Base-by-base conservation (phyloP, 257 asterid species). In the Paulownia fortunei region DNA sequence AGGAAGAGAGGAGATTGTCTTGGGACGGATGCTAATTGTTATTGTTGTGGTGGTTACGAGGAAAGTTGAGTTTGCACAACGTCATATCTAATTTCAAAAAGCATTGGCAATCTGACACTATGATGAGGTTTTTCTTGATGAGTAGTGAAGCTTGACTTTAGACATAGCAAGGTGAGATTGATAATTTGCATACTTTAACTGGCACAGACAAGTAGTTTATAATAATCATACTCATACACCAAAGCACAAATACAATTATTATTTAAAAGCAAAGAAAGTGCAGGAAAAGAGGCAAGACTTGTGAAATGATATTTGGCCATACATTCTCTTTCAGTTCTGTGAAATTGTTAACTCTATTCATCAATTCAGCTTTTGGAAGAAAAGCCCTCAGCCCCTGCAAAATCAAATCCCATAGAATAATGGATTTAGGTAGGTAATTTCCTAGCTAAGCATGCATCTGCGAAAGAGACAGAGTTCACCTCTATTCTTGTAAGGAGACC, bases 401-500 rank as follows among this genome's bases (percentile, higher is more conserved):
- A 77, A 76, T 71, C 60, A 68, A 82, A 68, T 71, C 42, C 32
- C 63, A 72, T 11, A 60, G 24, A 56, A 65, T 9, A 13, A 39
- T 56, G 16, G 9, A 39, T 27, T 21, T 26, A 65, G 60, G 46
- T 37, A 65, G 21, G 15, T 47, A 32, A 10, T 61, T 49, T 75
- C 32, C 32, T 12, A 23, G 55, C 52, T 65, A 78, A 13, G 52
- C 41, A 55, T 66, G 70, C 37, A 62, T 46, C 18, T 19, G 55
- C 12, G 58, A 30, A 73, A 49, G 41, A 69, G 74, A 69, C 19
- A 60, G n/a, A 30, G 71, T 39, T 75, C 39, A 95, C 98, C 92
- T 96, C 99, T 84, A 96, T 83, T 89, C 98, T 89, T 76, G 98
- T 92, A 77, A 96, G 89, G 70, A 96, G 96, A 66, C 99, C 99